Evolutionary conservation across 2,329 filamentous ascomycete species (phyloP), one percentile per base, ranked within the genome.

Genomic region (Thelonectria discophora): DNA sequence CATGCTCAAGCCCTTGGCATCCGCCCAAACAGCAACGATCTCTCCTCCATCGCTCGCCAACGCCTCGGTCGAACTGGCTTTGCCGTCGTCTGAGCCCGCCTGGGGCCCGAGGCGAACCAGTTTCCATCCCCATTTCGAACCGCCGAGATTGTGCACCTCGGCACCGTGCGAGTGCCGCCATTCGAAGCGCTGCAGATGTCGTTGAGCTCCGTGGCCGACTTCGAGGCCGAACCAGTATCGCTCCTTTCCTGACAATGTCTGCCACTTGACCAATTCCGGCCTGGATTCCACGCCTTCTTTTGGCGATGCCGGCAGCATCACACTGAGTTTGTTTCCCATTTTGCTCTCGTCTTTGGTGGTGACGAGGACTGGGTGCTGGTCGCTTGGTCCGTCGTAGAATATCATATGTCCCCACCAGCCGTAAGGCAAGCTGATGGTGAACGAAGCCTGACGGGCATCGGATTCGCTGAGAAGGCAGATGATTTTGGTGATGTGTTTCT

Each of bases 61-160:
- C 18, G 47, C 53, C 9, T 34, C 0, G 42, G 27, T 8, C 7
- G 27, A 30, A 10, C 37, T 9, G 7, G 20, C 18, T 18, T 9
- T 5, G 20, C n/a, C 13, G 12, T 24, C 20, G 18, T 20, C 45
- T 4, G 21, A 5, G n/a, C 11, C 34, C 5, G 17, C 15, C 1
- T 50, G 10, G 3, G n/a, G 6, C 1, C 66, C 60, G 0, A 67
- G 27, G 0, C 63, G 65, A 1, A 63, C 34, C 0, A 69, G 66
- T 11, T 69, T 62, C 66, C 66, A 69, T 1, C 60, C 58, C 9
- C 59, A 49, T 49, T 55, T 55, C 5, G 60, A 34, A 1, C 17
- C 51, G 12, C 50, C 57, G 3, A 55, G 21, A 13, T 17, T 45
- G 37, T 50, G 30, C 32, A 55, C 34, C 24, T 55, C 57, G 8